These are phyloP conservation scores for Zygnema circumcarinatum DNA, from an alignment of 139 green algal genomes.

Conservation along the genomic window DNA sequence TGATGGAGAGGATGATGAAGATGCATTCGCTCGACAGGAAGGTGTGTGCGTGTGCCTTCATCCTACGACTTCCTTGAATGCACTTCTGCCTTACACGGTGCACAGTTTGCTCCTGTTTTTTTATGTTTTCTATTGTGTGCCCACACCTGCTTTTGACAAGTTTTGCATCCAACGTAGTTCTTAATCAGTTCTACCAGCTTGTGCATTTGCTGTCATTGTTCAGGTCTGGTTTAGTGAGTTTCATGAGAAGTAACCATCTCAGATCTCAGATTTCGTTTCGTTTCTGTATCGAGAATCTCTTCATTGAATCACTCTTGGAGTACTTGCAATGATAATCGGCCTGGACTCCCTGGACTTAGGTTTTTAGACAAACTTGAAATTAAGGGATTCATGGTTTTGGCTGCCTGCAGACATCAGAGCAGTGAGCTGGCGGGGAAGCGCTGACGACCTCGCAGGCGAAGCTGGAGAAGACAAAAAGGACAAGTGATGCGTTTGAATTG, in stretches of 20 bases:
- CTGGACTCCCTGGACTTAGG: no score
- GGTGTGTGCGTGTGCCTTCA: background rate
- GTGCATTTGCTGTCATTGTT: background rate
- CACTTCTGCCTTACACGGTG: background rate
- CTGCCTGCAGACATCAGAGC: no score
- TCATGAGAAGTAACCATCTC: no score
- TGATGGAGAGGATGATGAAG: conserved; percentile 17
- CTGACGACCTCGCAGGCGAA: conserved; percentile 8
- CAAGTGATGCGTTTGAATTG: conserved; percentile 1
- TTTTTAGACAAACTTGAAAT: no score
- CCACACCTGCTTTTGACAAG: no score
- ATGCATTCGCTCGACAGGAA: background rate
- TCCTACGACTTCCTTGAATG: background rate
- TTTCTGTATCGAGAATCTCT: no score
- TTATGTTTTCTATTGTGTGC: no score
- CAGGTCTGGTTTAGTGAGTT: no score
- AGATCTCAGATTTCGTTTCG: no score
- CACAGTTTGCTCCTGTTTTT: conserved; percentile 5
- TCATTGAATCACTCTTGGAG: no score
- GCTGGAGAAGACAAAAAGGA: conserved; percentile 29
- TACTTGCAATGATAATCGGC: no score
- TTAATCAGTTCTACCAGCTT: background rate
- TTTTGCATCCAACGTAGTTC: no score
- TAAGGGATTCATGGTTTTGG: background rate
- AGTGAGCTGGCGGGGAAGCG: conserved; percentile 16